These are phyloP conservation scores for Nothopassalora personata DNA, from an alignment of 2,329 filamentous ascomycete genomes.

Conservation along the genomic window DNA sequence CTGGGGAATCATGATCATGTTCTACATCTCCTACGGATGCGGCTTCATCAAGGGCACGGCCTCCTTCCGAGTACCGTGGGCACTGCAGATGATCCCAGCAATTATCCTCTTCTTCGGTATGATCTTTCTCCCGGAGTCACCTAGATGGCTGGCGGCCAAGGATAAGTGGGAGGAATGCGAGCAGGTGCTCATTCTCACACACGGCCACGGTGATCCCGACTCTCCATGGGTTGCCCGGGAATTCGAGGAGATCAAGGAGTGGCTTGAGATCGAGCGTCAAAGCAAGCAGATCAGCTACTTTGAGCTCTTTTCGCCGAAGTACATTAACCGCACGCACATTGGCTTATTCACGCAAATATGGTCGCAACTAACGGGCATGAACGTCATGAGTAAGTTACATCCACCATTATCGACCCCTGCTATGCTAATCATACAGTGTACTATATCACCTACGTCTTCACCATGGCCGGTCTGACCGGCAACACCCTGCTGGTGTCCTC, in stretches of 20 bases:
- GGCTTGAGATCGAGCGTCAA: constrained; percentile 62
- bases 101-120: constrained; percentile 42
- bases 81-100: constrained; percentile 47
- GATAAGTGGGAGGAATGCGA: constrained; percentile 43
- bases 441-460: constrained; percentile 55
- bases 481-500: constrained; percentile 59
- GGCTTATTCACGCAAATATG: constrained; percentile 68
- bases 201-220: constrained; percentile 34
- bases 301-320: constrained; percentile 64
- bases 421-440: constrained; percentile 1
- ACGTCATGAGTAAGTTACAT: constrained; percentile 51
- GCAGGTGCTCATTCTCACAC: constrained; percentile 39
- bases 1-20: constrained; percentile 25
- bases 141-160: constrained; percentile 50
- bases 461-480: constrained; percentile 59
- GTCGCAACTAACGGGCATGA: constrained; percentile 70
- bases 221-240: constrained; percentile 57
- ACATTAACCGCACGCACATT: constrained; percentile 66
- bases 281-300: constrained; percentile 65
- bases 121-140: constrained; percentile 59
- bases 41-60: constrained; percentile 54
- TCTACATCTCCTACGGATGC: constrained; percentile 56
- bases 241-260: constrained; percentile 66
- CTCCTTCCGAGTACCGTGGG: constrained; percentile 49
- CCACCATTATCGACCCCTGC: too few species aligned